A percentile compares a stretch with the other conserved stretches of the same genome.
Evolutionary conservation across 73 alveolate species (phyloP).

Genomic region (Paramecium sexaurelia): DNA sequence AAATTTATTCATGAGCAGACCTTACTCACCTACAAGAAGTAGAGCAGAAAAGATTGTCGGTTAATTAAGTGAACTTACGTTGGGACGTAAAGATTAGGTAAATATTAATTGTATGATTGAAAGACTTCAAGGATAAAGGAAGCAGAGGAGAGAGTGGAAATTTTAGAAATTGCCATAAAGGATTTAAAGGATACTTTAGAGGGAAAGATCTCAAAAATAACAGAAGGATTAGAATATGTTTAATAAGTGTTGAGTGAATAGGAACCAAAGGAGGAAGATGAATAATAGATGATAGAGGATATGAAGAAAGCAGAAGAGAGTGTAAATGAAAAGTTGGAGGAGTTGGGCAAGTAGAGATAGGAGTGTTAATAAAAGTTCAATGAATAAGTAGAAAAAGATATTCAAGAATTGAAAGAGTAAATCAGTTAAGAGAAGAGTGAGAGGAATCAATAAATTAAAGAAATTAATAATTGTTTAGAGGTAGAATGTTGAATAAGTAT

Average conservation of each 20-base stretch:
- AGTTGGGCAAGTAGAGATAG: not conserved
- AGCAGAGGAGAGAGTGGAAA: slow-evolving; percentile 34
- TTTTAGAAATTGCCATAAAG: not conserved
- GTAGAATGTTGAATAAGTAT: not conserved
- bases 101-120: not conserved
- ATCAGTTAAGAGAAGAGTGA: not conserved
- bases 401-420: not conserved
- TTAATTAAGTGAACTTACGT: not conserved
- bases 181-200: slow-evolving; percentile 29
- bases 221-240: slow-evolving; percentile 19
- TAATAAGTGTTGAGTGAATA: not conserved
- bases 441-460: not conserved
- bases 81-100: slow-evolving; percentile 33
- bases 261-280: slow-evolving; percentile 10
- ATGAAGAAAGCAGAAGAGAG: not conserved
- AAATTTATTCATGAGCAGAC: slow-evolving; percentile 43
- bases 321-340: not conserved
- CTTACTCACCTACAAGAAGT: slow-evolving; percentile 44
- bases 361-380: not conserved
- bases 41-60: slow-evolving; percentile 44
- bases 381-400: not conserved
- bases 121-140: slow-evolving; percentile 30
- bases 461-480: slow-evolving; percentile 6
- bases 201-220: not conserved
- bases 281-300: not conserved